Percentiles rank a stretch among this genome's conserved stretches.
Evolutionary conservation across 208 protist species (phyloP).

Genomic region (Plasmodiophora brassicae): DNA sequence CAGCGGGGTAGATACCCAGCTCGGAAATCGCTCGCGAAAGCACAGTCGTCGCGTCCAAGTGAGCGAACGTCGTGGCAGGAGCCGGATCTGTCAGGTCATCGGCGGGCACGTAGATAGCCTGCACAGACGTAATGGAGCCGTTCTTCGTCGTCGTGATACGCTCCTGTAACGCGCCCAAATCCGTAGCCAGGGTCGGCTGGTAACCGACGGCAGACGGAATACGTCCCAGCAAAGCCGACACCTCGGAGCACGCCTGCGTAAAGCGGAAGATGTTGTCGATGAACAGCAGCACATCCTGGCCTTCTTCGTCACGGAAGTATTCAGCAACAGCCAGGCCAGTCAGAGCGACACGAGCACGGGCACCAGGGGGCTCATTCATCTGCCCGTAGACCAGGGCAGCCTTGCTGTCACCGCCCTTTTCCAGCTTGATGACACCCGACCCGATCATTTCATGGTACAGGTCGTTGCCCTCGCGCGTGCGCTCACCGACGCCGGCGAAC

Average conservation of each 20-base stretch:
- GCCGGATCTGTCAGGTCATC: conserved; percentile 97
- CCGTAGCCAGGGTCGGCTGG: conserved; percentile 94
- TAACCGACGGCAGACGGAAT: conserved; percentile 97
- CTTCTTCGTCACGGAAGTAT: conserved; percentile 95
- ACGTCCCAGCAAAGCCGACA: conserved; percentile 90
- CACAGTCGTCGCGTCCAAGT: conserved; percentile 95
- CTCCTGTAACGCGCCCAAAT: conserved; percentile 94
- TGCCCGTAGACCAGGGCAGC: conserved; percentile 96
- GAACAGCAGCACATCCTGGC: conserved; percentile 96
- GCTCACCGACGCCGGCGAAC: conserved; percentile 95
- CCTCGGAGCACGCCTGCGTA: conserved; percentile 95
- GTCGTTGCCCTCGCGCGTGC: conserved; percentile 91
- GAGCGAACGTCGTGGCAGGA: conserved; percentile 94
- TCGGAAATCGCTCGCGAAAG: conserved; percentile 92
- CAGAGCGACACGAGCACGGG: conserved; percentile 91
- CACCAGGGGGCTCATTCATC: conserved; percentile 97
- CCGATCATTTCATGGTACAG: conserved; percentile 97
- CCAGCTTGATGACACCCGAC: conserved; percentile 80
- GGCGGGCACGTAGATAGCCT: conserved; percentile 95
- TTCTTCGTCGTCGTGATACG: conserved; percentile 94
- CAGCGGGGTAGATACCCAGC: conserved; percentile 92
- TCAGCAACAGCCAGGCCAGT: conserved; percentile 93
- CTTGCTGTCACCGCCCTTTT: conserved; percentile 82
- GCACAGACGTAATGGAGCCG: conserved; percentile 86
- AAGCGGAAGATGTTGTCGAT: conserved; percentile 99